Evolutionary conservation across 257 asterid species (phyloP).

Genomic region (Voacanga thouarsii): DNA sequence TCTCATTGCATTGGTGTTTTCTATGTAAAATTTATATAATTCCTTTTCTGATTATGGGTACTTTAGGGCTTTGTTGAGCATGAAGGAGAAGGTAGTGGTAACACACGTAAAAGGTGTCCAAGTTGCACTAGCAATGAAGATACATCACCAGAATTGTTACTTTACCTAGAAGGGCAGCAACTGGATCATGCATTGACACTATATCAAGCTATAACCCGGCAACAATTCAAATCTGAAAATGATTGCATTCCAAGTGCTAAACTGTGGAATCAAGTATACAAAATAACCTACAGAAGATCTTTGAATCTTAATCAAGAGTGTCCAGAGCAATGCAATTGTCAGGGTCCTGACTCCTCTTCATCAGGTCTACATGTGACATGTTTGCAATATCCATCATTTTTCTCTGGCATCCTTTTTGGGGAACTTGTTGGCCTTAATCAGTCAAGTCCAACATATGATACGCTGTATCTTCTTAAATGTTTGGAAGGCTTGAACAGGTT

Average conservation of each 20-base stretch:
- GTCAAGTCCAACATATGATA: slow-evolving; percentile 54
- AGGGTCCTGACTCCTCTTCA: slow-evolving; percentile 31
- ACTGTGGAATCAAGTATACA: slow-evolving; percentile 68
- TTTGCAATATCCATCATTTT: slow-evolving; percentile 32
- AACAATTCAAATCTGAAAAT: slow-evolving; percentile 40
- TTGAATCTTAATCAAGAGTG: slow-evolving; percentile 24
- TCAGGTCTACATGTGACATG: slow-evolving; percentile 27
- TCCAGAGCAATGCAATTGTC: slow-evolving; percentile 26
- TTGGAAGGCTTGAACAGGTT: slow-evolving; percentile 74
- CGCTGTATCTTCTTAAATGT: slow-evolving; percentile 66
- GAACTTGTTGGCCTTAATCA: slow-evolving; percentile 40
- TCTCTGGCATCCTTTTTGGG: slow-evolving; percentile 41
- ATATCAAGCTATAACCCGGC: slow-evolving; percentile 69
- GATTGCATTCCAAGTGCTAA: slow-evolving; percentile 38
- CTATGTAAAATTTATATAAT: background rate
- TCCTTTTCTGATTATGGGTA: slow-evolving; percentile 14
- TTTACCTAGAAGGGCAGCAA: slow-evolving; percentile 65
- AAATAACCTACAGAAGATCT: slow-evolving; percentile 54
- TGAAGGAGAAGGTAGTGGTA: slow-evolving; percentile 35
- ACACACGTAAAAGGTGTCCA: slow-evolving; percentile 25
- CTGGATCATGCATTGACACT: slow-evolving; percentile 52
- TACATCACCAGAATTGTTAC: slow-evolving; percentile 45
- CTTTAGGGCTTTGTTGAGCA: slow-evolving; percentile 43
- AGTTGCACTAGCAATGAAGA: slow-evolving; percentile 36
- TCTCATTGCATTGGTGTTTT: background rate